A percentile compares a stretch with the other conserved stretches of the same genome.
phyloP scores from a whole-genome alignment of 2,329 filamentous ascomycete species.

The Aureobasidium sp. region DNA sequence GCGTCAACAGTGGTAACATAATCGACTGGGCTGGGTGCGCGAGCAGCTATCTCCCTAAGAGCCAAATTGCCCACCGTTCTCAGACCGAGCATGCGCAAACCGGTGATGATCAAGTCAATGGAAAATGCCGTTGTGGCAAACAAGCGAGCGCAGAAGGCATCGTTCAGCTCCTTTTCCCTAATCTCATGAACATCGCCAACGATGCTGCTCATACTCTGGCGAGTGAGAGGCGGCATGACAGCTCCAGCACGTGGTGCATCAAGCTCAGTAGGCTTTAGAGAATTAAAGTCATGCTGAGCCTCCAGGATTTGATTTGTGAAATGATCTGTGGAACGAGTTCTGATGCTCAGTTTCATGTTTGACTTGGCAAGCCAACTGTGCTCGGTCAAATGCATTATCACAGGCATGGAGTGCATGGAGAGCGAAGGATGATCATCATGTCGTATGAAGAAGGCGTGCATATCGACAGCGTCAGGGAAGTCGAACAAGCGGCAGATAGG shows the following conservation, averaged over 20 bases:
- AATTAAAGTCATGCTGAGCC: neutral
- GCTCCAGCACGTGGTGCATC: neutral
- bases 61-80: slow-evolving; percentile 65
- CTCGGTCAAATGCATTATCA: slow-evolving; percentile 20
- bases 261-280: neutral
- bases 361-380: neutral
- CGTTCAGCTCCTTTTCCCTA: slow-evolving; percentile 45
- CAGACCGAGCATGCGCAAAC: slow-evolving; percentile 62
- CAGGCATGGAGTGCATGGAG: slow-evolving; percentile 23
- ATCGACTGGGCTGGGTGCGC: slow-evolving; percentile 48
- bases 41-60: slow-evolving; percentile 65
- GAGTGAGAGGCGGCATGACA: slow-evolving; percentile 12
- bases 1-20: slow-evolving; percentile 52
- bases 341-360: neutral
- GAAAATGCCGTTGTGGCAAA: slow-evolving; percentile 71
- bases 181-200: slow-evolving; percentile 34
- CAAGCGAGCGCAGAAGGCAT: slow-evolving; percentile 66
- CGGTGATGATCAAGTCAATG: slow-evolving; percentile 60
- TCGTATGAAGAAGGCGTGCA: slow-evolving; percentile 32
- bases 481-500: slow-evolving; percentile 12
- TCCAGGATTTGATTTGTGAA: neutral
- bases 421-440: slow-evolving; percentile 31
- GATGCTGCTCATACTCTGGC: slow-evolving; percentile 27
- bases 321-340: neutral
- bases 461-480: slow-evolving; percentile 24